phyloP scores from a whole-genome alignment of 345 rosid genomes.

The Linum trigynum region DNA sequence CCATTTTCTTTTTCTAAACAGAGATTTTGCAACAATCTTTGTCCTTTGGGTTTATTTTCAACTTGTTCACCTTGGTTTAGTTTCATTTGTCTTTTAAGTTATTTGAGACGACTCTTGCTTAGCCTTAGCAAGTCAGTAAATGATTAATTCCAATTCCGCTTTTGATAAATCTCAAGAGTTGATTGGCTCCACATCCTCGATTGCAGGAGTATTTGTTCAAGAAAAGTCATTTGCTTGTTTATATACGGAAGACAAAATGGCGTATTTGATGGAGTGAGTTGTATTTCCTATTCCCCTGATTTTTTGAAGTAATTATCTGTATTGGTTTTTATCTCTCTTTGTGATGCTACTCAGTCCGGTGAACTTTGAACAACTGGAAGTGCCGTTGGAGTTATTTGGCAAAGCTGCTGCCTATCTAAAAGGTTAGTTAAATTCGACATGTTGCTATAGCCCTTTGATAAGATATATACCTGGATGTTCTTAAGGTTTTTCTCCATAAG shows the following conservation, averaged over 20 bases:
- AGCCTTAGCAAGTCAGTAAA: no score
- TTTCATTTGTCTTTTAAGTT: no score
- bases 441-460: not conserved
- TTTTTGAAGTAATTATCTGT: not conserved
- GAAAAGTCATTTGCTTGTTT: conserved; percentile 72
- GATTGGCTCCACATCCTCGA: conserved; percentile 7
- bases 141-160: not conserved
- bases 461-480: not conserved
- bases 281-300: not conserved
- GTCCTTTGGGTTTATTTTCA: no score
- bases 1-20: no score
- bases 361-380: conserved; percentile 81
- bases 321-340: conserved; percentile 4
- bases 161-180: not conserved
- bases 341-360: conserved; percentile 40
- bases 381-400: conserved; percentile 65
- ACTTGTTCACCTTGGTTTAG: no score
- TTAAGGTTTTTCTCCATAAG: not conserved
- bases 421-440: conserved; percentile 38
- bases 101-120: no score
- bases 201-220: conserved; percentile 73
- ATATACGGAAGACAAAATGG: conserved; percentile 58
- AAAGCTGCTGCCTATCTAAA: conserved; percentile 59
- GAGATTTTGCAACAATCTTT: no score
- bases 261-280: conserved; percentile 74